Conservation (phyloP, 345 rosid species). For the Salix caprea region DNA sequence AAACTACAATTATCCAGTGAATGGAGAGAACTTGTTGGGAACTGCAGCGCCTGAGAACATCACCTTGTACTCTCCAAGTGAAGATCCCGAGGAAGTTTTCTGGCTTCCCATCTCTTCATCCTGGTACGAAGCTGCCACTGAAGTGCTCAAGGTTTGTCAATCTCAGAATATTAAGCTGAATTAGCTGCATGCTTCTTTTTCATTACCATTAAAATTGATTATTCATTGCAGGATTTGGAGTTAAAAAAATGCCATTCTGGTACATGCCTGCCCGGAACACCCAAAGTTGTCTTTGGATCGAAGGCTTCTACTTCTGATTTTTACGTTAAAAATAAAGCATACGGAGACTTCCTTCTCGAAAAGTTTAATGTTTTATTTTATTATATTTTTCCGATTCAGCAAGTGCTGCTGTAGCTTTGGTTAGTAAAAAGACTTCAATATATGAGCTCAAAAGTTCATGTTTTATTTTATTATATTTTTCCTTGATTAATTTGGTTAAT, state of each 20-base stretch:
- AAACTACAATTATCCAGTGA: neutral
- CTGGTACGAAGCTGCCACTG: neutral
- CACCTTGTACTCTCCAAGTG: neutral
- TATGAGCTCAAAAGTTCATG: no score
- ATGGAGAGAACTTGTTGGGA: slow-evolving; percentile 2
- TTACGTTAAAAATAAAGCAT: neutral
- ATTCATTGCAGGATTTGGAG: no score
- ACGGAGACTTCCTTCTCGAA: neutral
- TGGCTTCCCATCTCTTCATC: neutral
- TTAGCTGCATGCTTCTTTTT: no score
- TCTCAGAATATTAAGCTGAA: no score
- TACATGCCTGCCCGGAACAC: no score
- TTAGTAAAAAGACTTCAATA: neutral
- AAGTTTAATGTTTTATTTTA: neutral
- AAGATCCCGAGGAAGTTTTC: neutral
- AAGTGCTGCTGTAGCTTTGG: neutral
- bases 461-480: neutral
- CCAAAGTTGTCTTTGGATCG: neutral
- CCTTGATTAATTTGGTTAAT: no score
- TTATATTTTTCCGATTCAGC: neutral
- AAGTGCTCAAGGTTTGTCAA: no score
- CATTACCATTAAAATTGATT: no score
- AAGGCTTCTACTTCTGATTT: neutral
- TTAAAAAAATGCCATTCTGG: no score
- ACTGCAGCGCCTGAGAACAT: neutral